Conservation (phyloP, 2,329 filamentous ascomycete species). For the Penicillium sp. region DNA sequence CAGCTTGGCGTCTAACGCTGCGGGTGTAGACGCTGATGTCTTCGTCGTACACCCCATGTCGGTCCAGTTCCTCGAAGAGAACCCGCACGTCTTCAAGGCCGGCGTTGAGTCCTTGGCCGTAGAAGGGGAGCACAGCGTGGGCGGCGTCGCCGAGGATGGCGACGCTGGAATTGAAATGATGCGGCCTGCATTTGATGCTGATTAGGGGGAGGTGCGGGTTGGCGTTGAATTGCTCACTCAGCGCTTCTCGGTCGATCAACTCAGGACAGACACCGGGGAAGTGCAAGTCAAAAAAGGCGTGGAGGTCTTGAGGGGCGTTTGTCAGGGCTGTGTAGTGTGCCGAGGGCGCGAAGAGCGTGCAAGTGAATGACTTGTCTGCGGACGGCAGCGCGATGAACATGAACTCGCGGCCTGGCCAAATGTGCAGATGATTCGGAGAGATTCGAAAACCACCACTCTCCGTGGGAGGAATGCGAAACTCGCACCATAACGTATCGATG, state of each 20-base stretch:
- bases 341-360: slow-evolving; percentile 84
- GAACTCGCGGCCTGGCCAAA: slow-evolving; percentile 89
- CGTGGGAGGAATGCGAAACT: slow-evolving; percentile 73
- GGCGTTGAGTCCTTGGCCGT: slow-evolving; percentile 96
- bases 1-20: slow-evolving; percentile 38
- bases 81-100: slow-evolving; percentile 91
- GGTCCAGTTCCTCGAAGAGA: slow-evolving; percentile 78
- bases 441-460: slow-evolving; percentile 64
- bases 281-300: slow-evolving; percentile 78
- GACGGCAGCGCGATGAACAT: slow-evolving; percentile 98
- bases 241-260: slow-evolving; percentile 58
- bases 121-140: slow-evolving; percentile 98
- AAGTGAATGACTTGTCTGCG: slow-evolving; percentile 89
- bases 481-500: slow-evolving; percentile 96
- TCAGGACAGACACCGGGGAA: slow-evolving; percentile 78
- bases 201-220: slow-evolving; percentile 93
- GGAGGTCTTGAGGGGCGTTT: slow-evolving; percentile 61
- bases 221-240: slow-evolving; percentile 69
- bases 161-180: slow-evolving; percentile 72
- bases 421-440: slow-evolving; percentile 90
- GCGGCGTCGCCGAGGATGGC: slow-evolving; percentile 92
- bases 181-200: slow-evolving; percentile 85
- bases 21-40: slow-evolving; percentile 44
- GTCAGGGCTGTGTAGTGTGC: slow-evolving; percentile 67
- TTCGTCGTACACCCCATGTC: slow-evolving; percentile 50